These are phyloP conservation scores for Raphanus sativus DNA, from an alignment of 345 rosid species.

Conservation along the genomic window DNA sequence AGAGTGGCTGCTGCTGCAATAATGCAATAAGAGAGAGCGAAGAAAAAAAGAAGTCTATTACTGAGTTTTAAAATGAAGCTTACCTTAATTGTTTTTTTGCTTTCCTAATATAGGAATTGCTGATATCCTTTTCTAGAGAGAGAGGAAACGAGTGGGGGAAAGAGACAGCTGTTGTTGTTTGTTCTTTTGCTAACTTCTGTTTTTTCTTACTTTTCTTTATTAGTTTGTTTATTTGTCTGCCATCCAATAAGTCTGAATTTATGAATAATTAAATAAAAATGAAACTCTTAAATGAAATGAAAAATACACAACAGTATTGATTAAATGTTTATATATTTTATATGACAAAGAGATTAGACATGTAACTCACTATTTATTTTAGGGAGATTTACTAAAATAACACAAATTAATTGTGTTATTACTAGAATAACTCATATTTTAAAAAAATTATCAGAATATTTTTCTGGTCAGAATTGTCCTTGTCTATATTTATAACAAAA, in stretches of 20 bases:
- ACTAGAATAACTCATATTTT: too few species aligned
- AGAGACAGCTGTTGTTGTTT: constrained; percentile 37
- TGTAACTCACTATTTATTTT: not conserved
- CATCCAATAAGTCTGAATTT: constrained; percentile 10
- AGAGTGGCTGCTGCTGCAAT: constrained; percentile 33
- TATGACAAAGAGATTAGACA: not conserved
- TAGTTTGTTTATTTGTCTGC: not conserved
- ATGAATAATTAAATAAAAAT: too few species aligned
- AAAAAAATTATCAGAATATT: too few species aligned
- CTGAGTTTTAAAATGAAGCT: constrained; percentile 14
- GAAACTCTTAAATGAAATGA: not conserved
- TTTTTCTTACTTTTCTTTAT: not conserved
- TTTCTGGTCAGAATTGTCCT: too few species aligned
- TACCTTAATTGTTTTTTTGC: constrained; percentile 26
- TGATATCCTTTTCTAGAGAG: constrained; percentile 20
- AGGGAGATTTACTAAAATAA: too few species aligned
- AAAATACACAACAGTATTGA: not conserved
- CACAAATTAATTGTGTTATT: too few species aligned
- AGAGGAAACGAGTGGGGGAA: constrained; percentile 15
- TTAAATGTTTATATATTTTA: not conserved
- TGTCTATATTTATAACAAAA: too few species aligned
- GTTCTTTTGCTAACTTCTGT: constrained; percentile 27
- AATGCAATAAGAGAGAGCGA: constrained; percentile 24
- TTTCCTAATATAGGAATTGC: constrained; percentile 51
- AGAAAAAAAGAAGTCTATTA: constrained; percentile 15